Conservation (phyloP, 106 monocot genomes). For the Dendrobium nobile region DNA sequence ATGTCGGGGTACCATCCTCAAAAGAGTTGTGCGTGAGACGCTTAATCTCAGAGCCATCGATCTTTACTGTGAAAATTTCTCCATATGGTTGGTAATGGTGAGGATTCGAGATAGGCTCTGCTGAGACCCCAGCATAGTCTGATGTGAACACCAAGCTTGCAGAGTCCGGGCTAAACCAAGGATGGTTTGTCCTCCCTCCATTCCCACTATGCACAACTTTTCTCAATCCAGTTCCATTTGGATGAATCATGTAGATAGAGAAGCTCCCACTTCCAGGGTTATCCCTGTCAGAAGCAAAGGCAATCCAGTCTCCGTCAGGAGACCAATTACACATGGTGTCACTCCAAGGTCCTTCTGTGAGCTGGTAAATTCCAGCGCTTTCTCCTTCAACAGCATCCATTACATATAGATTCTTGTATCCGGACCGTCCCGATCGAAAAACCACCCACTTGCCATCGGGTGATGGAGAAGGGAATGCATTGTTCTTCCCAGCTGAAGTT, state of each 20-base stretch:
- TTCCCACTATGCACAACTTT: conserved; percentile 51
- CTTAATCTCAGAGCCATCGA: conserved; percentile 44
- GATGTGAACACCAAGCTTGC: conserved; percentile 49
- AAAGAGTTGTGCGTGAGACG: conserved; percentile 59
- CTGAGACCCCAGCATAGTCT: conserved; percentile 50
- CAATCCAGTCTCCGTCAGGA: conserved; percentile 64
- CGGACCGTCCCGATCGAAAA: conserved; percentile 78
- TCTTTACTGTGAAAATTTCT: conserved; percentile 41
- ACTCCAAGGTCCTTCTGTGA: conserved; percentile 56
- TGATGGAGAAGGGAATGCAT: conserved; percentile 90
- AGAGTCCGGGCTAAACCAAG: conserved; percentile 64
- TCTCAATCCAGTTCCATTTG: conserved; percentile 50
- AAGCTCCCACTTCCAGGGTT: conserved; percentile 50
- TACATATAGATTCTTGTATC: conserved; percentile 91
- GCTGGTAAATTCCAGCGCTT: conserved; percentile 10
- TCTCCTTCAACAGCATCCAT: conserved; percentile 79
- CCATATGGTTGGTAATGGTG: conserved; percentile 70
- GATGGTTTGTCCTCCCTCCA: conserved; percentile 59
- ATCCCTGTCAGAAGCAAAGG: conserved; percentile 60
- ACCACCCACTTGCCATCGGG: conserved; percentile 90
- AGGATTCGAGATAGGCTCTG: conserved; percentile 54
- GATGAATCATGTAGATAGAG: conserved; percentile 47
- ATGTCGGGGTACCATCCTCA: conserved; percentile 64
- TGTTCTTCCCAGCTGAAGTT: conserved; percentile 63
- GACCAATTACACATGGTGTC: conserved; percentile 82